Evolutionary conservation across 2,329 filamentous ascomycete species (phyloP), one percentile per base, ranked within the genome.

Genomic region (Biscogniauxia mediterranea): DNA sequence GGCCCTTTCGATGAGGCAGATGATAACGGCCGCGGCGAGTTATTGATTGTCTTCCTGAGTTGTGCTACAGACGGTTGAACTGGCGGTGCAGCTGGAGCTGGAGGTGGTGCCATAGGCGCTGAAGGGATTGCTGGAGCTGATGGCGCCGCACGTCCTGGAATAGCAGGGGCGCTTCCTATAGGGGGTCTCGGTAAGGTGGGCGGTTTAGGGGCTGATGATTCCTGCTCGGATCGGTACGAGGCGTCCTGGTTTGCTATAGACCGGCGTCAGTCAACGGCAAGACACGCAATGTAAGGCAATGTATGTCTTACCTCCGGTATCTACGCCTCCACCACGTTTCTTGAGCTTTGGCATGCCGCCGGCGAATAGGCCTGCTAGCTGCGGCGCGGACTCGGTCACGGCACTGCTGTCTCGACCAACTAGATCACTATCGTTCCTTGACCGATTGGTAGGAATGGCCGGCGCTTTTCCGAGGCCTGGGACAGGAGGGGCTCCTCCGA

Each of bases 311-410:
- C 83, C 83, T 74, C 88, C 91, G 1, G 91, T 94, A 75, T 92
- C 85, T 61, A 94, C 81, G 49, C 90, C 90, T 54, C 91, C 93
- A 59, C 92, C 90, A 2, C 89, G 85, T 80, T 96, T 97, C 75
- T 91, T 91, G 71, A 99, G 75, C 79, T 97, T 98, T 2, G 95
- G 95, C 86, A 98, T 98, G 46, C 94, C 95, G 42, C 92, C 93
- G 1, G 91, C 92, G 73, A 99, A 97, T 25, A 99, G 76, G 1
- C 95, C 95, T 28, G 82, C 94, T 11, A 98, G 77, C 74, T 97
- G 94, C 11, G 93, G 92, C 54, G 91, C 86, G 20, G 86, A 76
- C 21, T 89, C 85, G 67, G 83, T 76, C 20, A 73, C 69, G 3
- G 76, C 72, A 51, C 69, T 73, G 49, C 73, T 72, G 63, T 81